Conservation (phyloP, 164 flowering plant genomes). For the Magnolia kwangsiensis region DNA sequence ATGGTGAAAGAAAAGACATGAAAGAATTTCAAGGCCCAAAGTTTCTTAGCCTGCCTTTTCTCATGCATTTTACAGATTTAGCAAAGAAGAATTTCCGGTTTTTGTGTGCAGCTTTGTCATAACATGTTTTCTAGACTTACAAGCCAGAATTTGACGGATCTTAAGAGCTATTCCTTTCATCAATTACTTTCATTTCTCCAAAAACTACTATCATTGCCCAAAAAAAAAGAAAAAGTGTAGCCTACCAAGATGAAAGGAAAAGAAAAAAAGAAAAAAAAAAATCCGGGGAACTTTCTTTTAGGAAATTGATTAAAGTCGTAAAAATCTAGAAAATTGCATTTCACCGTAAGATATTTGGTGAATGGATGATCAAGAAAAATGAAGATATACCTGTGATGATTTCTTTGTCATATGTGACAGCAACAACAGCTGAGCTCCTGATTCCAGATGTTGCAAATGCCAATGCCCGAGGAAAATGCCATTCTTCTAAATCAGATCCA, state of each 20-base stretch:
- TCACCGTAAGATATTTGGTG: neutral
- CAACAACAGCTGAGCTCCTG: slow-evolving; percentile 69
- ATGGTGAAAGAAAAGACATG: neutral
- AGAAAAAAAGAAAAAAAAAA: too few relatives aligned
- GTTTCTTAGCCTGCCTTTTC: neutral
- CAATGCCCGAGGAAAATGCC: slow-evolving; percentile 82
- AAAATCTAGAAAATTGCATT: neutral
- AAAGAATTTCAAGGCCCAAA: neutral
- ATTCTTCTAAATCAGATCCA: slow-evolving; percentile 58
- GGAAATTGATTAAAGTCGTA: neutral
- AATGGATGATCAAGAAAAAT: neutral
- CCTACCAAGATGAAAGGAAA: neutral
- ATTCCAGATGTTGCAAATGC: slow-evolving; percentile 85
- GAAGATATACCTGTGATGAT: slow-evolving; percentile 73
- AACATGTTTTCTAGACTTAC: neutral
- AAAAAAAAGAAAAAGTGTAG: too few relatives aligned
- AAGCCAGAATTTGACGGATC: neutral
- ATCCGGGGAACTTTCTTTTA: neutral
- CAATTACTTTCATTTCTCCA: neutral
- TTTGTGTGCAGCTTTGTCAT: neutral
- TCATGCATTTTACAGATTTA: neutral
- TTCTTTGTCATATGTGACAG: slow-evolving; percentile 76
- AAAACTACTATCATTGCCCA: neutral
- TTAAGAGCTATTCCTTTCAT: neutral
- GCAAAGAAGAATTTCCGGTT: too few relatives aligned